A percentile compares a stretch with the other conserved stretches of the same genome.
These are phyloP conservation scores for Penicillium nucicola DNA, from an alignment of 495 filamentous ascomycete species.

Conservation along the genomic window DNA sequence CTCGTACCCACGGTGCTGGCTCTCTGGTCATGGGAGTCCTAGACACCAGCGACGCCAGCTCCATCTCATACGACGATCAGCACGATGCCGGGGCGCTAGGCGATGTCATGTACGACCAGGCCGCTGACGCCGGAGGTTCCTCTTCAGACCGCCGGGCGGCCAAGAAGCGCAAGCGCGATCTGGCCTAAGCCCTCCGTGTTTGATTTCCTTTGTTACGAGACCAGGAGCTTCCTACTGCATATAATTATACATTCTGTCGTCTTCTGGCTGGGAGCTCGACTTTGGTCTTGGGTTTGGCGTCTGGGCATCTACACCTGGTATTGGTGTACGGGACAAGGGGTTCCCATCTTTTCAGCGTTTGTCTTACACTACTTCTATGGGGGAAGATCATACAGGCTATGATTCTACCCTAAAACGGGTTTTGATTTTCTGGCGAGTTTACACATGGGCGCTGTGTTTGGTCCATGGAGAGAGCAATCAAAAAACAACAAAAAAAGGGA, in stretches of 20 bases:
- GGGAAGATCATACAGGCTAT: constrained; percentile 2
- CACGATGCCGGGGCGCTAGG: constrained; percentile 62
- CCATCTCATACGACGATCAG: constrained; percentile 45
- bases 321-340: constrained; percentile 26
- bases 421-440: neutral
- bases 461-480: constrained; percentile 1
- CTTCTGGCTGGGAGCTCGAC: constrained; percentile 13
- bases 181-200: constrained; percentile 20
- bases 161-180: constrained; percentile 79
- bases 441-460: constrained; percentile 8
- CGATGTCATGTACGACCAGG: constrained; percentile 68
- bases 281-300: constrained; percentile 40
- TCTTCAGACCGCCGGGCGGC: constrained; percentile 46
- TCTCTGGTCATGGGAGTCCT: constrained; percentile 87
- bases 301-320: constrained; percentile 34
- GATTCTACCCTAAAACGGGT: neutral
- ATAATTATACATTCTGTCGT: constrained; percentile 25
- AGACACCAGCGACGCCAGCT: constrained; percentile 57
- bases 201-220: constrained; percentile 35
- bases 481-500: constrained; percentile 1
- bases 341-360: constrained; percentile 5
- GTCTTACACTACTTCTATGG: too few species aligned
- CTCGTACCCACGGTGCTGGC: constrained; percentile 87
- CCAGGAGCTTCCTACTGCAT: constrained; percentile 43
- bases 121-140: constrained; percentile 47